Conservation (phyloP, 139 green algal genomes). For the Tetraselmis striata region DNA sequence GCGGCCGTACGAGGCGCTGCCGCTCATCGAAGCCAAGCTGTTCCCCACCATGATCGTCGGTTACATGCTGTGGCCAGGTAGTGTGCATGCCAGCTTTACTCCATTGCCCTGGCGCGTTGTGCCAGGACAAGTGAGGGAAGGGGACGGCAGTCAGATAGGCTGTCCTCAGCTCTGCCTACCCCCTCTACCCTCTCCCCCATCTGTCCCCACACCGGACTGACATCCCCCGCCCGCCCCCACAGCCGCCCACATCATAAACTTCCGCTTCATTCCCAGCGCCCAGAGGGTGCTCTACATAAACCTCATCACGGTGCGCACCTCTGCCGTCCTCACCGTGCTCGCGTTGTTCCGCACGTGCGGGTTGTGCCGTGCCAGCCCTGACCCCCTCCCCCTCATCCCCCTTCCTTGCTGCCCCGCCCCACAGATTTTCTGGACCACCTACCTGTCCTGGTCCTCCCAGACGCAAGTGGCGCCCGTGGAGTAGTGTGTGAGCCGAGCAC, state of each 20-base stretch:
- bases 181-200: background rate
- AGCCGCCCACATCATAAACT: slow-evolving; percentile 1
- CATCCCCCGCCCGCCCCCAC: background rate
- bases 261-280: background rate
- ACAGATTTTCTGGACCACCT: background rate
- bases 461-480: too few species aligned
- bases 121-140: too few species aligned
- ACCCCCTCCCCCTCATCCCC: background rate
- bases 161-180: background rate
- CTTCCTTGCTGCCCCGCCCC: background rate
- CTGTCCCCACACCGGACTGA: too few species aligned
- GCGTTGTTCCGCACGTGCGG: background rate
- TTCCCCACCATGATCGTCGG: slow-evolving; percentile 51
- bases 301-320: background rate
- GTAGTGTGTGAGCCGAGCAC: too few species aligned
- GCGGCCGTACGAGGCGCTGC: background rate
- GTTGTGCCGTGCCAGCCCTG: background rate
- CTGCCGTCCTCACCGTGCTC: background rate
- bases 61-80: slow-evolving; percentile 1
- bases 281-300: slow-evolving; percentile 1
- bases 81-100: too few species aligned
- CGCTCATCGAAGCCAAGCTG: slow-evolving; percentile 33
- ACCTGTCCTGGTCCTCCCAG: too few species aligned
- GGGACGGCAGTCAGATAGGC: too few species aligned
- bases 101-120: too few species aligned